Conservation (phyloP, 495 filamentous ascomycete genomes). For the Neurospora sp. region DNA sequence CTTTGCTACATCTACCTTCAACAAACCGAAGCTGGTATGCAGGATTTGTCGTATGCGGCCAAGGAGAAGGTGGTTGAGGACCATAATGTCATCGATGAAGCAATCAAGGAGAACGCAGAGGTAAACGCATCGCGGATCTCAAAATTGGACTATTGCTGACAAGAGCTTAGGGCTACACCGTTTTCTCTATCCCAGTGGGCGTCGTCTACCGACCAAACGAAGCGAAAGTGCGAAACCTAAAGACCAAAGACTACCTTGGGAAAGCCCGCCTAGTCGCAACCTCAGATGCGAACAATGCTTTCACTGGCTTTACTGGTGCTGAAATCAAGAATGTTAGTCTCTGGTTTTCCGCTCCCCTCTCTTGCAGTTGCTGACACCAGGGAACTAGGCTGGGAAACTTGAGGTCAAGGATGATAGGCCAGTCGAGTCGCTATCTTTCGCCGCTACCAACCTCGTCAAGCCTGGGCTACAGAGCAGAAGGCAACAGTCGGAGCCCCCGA, state of each 20-base stretch:
- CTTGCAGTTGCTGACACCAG: constrained; percentile 15
- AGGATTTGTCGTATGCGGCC: constrained; percentile 84
- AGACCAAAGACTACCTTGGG: constrained; percentile 92
- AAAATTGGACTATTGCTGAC: constrained; percentile 16
- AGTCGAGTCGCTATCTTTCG: constrained; percentile 73
- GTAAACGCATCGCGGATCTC: constrained; percentile 34
- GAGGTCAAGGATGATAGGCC: constrained; percentile 59
- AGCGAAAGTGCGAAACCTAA: constrained; percentile 96
- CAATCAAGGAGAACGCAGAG: constrained; percentile 85
- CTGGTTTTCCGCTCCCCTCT: neutral
- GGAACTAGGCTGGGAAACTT: constrained; percentile 7
- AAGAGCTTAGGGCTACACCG: constrained; percentile 72
- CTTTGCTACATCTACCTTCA: constrained; percentile 96
- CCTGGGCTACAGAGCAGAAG: constrained; percentile 65
- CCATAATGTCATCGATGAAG: constrained; percentile 96
- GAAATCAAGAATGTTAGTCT: constrained; percentile 56
- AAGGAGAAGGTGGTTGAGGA: constrained; percentile 93
- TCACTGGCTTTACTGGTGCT: constrained; percentile 64
- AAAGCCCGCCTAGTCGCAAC: constrained; percentile 90
- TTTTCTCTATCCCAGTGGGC: constrained; percentile 96
- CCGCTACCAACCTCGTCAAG: constrained; percentile 82
- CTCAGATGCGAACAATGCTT: constrained; percentile 66
- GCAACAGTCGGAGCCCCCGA: constrained; percentile 78
- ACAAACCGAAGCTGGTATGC: constrained; percentile 80
- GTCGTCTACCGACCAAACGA: constrained; percentile 92